Percentiles rank a stretch among this genome's conserved stretches.
These are phyloP conservation scores for Tremellales sp. DNA, from an alignment of 1,284 basidiomycete genomes.

Conservation along the genomic window DNA sequence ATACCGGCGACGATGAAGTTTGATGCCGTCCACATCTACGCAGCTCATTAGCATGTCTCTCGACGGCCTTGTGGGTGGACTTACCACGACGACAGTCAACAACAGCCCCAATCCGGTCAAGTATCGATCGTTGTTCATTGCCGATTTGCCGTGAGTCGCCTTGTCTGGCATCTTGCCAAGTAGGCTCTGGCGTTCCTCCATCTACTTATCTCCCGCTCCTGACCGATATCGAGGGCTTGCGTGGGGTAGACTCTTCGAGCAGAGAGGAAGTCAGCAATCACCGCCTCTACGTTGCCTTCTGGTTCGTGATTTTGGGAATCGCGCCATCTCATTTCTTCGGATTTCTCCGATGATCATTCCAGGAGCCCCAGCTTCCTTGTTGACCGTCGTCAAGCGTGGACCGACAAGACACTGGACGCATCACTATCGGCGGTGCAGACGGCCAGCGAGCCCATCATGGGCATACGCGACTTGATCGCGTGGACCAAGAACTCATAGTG, in stretches of 20 bases:
- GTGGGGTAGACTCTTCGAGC: too few species aligned
- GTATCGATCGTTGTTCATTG: constrained; percentile 17
- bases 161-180: background rate
- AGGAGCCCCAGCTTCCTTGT: too few species aligned
- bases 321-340: too few species aligned
- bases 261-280: too few species aligned
- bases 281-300: too few species aligned
- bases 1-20: constrained; percentile 44
- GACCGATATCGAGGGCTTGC: background rate
- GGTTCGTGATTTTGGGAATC: too few species aligned
- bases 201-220: background rate
- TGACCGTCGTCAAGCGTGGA: too few species aligned
- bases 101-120: constrained; percentile 31
- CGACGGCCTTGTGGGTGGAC: constrained; percentile 4
- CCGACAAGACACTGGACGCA: too few species aligned
- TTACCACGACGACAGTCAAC: constrained; percentile 31
- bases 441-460: constrained; percentile 24
- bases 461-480: constrained; percentile 33
- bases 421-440: too few species aligned
- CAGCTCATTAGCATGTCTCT: background rate
- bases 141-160: background rate
- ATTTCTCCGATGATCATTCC: too few species aligned
- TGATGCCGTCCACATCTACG: constrained; percentile 42
- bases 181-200: background rate
- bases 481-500: constrained; percentile 39